Percentiles rank a stretch among this genome's conserved stretches.
Conservation (phyloP, 805 yeast species). For the Saturnispora silvae region DNA sequence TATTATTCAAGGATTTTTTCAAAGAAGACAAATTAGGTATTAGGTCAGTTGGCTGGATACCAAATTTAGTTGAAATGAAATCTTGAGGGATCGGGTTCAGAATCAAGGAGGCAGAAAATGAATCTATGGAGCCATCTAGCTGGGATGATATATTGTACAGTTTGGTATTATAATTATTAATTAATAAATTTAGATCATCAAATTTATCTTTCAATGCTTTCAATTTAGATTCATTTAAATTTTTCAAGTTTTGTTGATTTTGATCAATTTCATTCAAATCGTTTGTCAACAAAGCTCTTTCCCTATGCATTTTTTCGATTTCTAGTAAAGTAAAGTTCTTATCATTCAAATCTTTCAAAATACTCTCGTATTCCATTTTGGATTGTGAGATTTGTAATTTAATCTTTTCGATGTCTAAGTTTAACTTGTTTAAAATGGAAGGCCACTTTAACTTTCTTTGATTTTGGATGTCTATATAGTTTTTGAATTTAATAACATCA, state of each 20-base stretch:
- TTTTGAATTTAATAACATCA: constrained; percentile 60
- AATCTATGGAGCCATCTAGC: constrained; percentile 12
- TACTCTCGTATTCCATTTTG: constrained; percentile 29
- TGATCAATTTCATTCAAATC: constrained; percentile 35
- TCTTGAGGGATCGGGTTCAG: constrained; percentile 19
- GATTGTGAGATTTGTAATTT: constrained; percentile 30
- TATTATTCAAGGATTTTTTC: constrained; percentile 24
- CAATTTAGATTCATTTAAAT: constrained; percentile 39
- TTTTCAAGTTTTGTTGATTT: constrained; percentile 35
- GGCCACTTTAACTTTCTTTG: constrained; percentile 59
- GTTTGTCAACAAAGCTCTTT: constrained; percentile 48
- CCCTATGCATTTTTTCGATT: constrained; percentile 52
- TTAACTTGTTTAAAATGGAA: constrained; percentile 42
- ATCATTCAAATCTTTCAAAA: constrained; percentile 34
- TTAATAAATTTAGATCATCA: constrained; percentile 40
- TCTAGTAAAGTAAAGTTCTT: constrained; percentile 54
- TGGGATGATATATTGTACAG: constrained; percentile 37
- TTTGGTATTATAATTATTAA: constrained; percentile 46
- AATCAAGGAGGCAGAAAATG: constrained; percentile 16
- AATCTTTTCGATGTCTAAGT: constrained; percentile 39
- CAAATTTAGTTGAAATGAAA: constrained; percentile 34
- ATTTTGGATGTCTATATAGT: constrained; percentile 60
- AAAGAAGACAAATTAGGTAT: constrained; percentile 24
- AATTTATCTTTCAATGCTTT: constrained; percentile 37
- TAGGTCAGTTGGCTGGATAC: constrained; percentile 34